Percentiles rank a stretch among this genome's conserved stretches.
phyloP scores from a whole-genome alignment of 768 basidiomycete species.

The Termitomyces heimii region DNA sequence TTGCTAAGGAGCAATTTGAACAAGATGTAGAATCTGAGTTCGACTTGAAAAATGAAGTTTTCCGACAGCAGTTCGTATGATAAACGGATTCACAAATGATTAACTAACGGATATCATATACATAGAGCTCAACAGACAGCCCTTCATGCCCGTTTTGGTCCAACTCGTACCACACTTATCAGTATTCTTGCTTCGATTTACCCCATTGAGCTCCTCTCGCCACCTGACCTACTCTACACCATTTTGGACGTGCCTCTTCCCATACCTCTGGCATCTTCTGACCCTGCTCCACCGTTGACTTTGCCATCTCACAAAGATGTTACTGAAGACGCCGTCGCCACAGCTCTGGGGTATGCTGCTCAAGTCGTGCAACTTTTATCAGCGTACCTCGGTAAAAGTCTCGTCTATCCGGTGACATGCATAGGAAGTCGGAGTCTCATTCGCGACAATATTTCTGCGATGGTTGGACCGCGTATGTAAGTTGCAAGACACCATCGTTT shows the following conservation, averaged over 20 bases:
- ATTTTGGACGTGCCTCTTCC: constrained; percentile 88
- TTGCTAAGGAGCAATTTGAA: constrained; percentile 34
- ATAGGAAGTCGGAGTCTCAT: constrained; percentile 89
- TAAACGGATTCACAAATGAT: not conserved
- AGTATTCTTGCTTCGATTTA: constrained; percentile 72
- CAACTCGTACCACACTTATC: constrained; percentile 58
- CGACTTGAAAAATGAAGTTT: constrained; percentile 25
- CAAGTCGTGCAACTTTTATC: constrained; percentile 82
- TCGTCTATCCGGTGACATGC: constrained; percentile 88
- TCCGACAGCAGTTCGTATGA: constrained; percentile 29
- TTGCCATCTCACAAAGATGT: constrained; percentile 62
- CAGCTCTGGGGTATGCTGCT: constrained; percentile 86
- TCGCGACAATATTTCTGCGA: constrained; percentile 87
- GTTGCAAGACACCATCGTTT: constrained; percentile 20
- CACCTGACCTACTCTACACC: constrained; percentile 84
- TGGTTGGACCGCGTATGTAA: constrained; percentile 93
- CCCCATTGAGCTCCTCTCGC: constrained; percentile 82
- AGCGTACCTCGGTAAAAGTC: constrained; percentile 63
- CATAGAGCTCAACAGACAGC: constrained; percentile 41
- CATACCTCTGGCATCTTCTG: constrained; percentile 65
- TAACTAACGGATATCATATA: constrained; percentile 10
- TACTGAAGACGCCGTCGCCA: constrained; percentile 83
- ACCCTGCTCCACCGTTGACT: constrained; percentile 80
- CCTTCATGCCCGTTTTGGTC: constrained; percentile 43
- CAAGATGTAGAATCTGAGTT: constrained; percentile 20